These are phyloP conservation scores for Sporothrix variecibatus DNA, from an alignment of 2,329 filamentous ascomycete genomes.

Conservation along the genomic window DNA sequence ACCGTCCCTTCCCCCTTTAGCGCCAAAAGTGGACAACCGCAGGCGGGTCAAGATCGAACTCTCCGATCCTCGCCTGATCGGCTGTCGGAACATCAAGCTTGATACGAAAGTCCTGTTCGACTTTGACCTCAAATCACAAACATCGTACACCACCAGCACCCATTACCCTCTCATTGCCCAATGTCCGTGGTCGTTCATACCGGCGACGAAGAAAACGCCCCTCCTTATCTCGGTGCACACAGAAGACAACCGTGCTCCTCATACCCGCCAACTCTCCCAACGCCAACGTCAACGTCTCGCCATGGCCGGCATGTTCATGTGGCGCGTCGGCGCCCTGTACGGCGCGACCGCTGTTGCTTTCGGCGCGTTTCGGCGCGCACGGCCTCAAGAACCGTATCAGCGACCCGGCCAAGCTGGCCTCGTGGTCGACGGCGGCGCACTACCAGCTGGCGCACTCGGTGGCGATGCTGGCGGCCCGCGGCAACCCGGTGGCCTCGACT, in stretches of 20 bases:
- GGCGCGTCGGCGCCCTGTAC: slow-evolving; percentile 63
- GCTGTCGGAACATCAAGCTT: background rate
- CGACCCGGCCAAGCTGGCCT: slow-evolving; percentile 60
- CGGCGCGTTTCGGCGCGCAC: slow-evolving; percentile 69
- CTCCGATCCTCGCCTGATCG: slow-evolving; percentile 10
- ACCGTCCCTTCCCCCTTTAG: background rate
- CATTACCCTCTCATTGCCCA: background rate
- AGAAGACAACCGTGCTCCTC: background rate
- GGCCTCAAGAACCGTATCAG: slow-evolving; percentile 62
- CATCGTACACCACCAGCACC: background rate
- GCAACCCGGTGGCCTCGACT: slow-evolving; percentile 57
- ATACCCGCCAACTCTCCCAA: background rate
- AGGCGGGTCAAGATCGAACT: background rate
- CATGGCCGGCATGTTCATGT: slow-evolving; percentile 46
- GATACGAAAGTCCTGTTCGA: background rate
- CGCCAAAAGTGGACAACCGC: background rate
- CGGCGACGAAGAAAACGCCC: slow-evolving; percentile 30
- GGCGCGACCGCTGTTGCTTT: slow-evolving; percentile 62
- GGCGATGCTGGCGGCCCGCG: slow-evolving; percentile 60
- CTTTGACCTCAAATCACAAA: background rate
- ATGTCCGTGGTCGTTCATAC: slow-evolving; percentile 29
- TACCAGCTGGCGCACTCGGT: slow-evolving; percentile 69
- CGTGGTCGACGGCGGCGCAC: slow-evolving; percentile 65
- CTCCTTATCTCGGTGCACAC: slow-evolving; percentile 28
- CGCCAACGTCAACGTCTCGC: slow-evolving; percentile 7